Evolutionary conservation across 2,329 filamentous ascomycete genomes (phyloP).

Genomic region (Penicillium sp.): DNA sequence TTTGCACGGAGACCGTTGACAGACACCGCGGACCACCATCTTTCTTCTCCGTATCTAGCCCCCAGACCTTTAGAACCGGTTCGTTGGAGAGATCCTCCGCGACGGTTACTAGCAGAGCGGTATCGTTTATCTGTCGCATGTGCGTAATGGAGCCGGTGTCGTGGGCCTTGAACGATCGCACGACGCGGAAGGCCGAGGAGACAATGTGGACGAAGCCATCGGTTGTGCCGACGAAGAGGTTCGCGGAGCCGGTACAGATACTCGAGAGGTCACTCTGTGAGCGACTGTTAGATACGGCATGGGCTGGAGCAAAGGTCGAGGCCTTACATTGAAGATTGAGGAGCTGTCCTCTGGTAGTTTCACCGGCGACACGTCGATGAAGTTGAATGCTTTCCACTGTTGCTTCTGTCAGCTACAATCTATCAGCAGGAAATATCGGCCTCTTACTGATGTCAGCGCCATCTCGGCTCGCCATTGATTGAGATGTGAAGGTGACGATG

Average conservation of each 20-base stretch:
- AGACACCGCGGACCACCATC: conserved; percentile 84
- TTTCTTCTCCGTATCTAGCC: conserved; percentile 92
- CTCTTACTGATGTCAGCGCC: conserved; percentile 45
- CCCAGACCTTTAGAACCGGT: conserved; percentile 95
- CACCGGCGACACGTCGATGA: conserved; percentile 92
- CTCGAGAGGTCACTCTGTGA: conserved; percentile 68
- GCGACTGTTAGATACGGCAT: conserved; percentile 1
- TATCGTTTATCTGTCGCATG: conserved; percentile 88
- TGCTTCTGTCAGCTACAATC: not conserved
- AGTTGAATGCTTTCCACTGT: conserved; percentile 99
- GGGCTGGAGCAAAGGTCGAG: not conserved
- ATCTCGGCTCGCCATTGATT: conserved; percentile 40
- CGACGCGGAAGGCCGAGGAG: conserved; percentile 79
- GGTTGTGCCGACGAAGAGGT: conserved; percentile 80
- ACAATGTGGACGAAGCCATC: conserved; percentile 87
- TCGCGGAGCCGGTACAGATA: conserved; percentile 82
- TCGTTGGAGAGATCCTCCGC: conserved; percentile 84
- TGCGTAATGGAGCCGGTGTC: conserved; percentile 74
- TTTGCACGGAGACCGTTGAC: conserved; percentile 80
- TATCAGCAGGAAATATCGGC: not conserved
- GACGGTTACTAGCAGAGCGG: conserved; percentile 75
- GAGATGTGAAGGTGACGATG: conserved; percentile 20
- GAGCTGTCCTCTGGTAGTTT: conserved; percentile 75
- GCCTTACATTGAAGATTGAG: conserved; percentile 72
- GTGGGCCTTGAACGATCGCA: conserved; percentile 83